These are phyloP conservation scores for Phytophthora sp. DNA, from an alignment of 352 stramenopile species.

Conservation along the genomic window DNA sequence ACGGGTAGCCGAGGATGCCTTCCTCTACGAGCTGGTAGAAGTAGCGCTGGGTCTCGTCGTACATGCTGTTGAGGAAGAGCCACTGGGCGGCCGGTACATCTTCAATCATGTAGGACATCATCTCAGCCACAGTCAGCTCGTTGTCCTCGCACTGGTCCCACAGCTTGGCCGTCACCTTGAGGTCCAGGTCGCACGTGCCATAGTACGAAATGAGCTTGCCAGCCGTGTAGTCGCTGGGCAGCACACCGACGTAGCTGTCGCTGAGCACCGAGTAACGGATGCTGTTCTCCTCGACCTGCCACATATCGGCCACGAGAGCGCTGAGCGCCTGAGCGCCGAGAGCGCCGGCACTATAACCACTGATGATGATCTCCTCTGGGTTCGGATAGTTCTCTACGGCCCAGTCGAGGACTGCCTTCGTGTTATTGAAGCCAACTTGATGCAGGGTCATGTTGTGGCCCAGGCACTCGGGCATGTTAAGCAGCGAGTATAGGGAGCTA, in stretches of 20 bases:
- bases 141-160: slow-evolving; percentile 54
- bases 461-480: slow-evolving; percentile 47
- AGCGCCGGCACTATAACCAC: slow-evolving; percentile 60
- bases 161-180: slow-evolving; percentile 46
- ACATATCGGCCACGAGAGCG: slow-evolving; percentile 54
- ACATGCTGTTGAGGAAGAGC: slow-evolving; percentile 73
- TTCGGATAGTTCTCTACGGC: slow-evolving; percentile 64
- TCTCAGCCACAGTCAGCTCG: slow-evolving; percentile 48
- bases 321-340: slow-evolving; percentile 58
- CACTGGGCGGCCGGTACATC: slow-evolving; percentile 53
- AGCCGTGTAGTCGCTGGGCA: slow-evolving; percentile 53
- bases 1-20: slow-evolving; percentile 60
- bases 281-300: slow-evolving; percentile 59
- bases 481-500: slow-evolving; percentile 43
- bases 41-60: slow-evolving; percentile 63
- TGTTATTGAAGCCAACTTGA: slow-evolving; percentile 69
- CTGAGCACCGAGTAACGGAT: slow-evolving; percentile 64
- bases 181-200: slow-evolving; percentile 54
- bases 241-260: slow-evolving; percentile 71
- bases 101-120: slow-evolving; percentile 62
- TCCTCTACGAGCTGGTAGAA: slow-evolving; percentile 69
- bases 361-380: slow-evolving; percentile 61
- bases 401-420: slow-evolving; percentile 68
- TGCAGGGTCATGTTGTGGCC: slow-evolving; percentile 62
- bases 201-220: slow-evolving; percentile 69